Base-by-base conservation (phyloP, 1,139 yeast genomes). In the Pichia sp. region DNA sequence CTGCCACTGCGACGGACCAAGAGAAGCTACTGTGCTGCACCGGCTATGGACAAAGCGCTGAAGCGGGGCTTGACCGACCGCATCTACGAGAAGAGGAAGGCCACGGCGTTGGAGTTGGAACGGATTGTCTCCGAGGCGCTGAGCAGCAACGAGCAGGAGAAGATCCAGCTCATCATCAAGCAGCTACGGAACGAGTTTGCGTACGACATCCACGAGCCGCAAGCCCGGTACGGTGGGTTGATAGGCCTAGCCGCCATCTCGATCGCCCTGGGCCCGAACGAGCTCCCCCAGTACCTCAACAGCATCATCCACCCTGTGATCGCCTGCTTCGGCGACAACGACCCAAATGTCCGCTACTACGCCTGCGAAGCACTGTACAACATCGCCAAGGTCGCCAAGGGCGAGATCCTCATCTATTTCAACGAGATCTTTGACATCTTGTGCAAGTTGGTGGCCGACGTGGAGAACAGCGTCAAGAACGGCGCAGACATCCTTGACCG, bases 361-460 rank as follows among this genome's bases (percentile, higher is more conserved):
- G 98, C 99, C 0, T 93, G 99, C 72, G 99, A 95, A 68, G 87
- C 96, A 46, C 77, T 95, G 60, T 95, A 95, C 71, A 95, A 95
- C 70, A 92, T 95, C 51, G 96, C 99, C 53, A 95, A 95, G 69
- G 96, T 93, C 26, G 96, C 99, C 5, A 82, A 96, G 63, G 99
- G 99, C 23, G 99, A 95, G 70, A 89, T 93, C 29, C 73, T 95
- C 60, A 75, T 87, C 13, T 93, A 90, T 69, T 93, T 93, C 74
- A 95, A 93, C 69, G 98, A 93, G 70, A 85, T 92, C 2, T 95
- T 95, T 68, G 99, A 95, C 67, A 95, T 92, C 26, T 76, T 93
- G 55, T 90, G 97, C 68, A 85, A 85, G 52, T 79, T 93, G 57
- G 93, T 95, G 13, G 92, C 97, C 1, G 99, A 95, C 68, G 79